phyloP scores from a whole-genome alignment of 1,284 basidiomycete species.

The Cutaneotrichosporon sp. region DNA sequence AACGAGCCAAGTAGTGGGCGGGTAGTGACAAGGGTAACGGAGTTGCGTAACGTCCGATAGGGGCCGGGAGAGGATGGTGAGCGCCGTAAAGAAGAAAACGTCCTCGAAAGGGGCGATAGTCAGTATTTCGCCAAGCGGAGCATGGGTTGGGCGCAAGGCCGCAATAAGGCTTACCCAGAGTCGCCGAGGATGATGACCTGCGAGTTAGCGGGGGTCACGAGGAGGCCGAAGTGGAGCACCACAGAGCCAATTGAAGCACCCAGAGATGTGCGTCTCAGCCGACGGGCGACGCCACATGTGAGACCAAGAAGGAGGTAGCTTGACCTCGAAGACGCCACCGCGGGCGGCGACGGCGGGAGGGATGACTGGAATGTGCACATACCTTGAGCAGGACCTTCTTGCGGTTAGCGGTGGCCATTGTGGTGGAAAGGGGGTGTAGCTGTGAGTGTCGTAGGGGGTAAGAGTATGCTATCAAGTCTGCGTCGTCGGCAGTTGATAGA shows the following conservation, averaged over 20 bases:
- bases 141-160: neutral
- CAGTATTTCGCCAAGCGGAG: neutral
- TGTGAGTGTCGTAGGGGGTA: neutral
- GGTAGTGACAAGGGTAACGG: neutral
- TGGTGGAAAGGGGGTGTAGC: constrained; percentile 7
- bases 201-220: neutral
- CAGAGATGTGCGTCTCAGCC: too few relatives aligned
- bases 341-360: too few relatives aligned
- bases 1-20: neutral
- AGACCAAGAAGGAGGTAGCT: too few relatives aligned
- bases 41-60: too few relatives aligned
- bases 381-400: constrained; percentile 90
- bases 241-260: too few relatives aligned
- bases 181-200: constrained; percentile 98
- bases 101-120: neutral
- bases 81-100: too few relatives aligned
- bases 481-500: too few relatives aligned
- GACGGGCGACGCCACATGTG: too few relatives aligned
- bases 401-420: constrained; percentile 51
- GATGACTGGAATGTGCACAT: constrained; percentile 14
- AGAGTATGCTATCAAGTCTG: too few relatives aligned
- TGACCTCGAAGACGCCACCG: too few relatives aligned
- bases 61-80: too few relatives aligned
- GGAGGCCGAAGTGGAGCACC: neutral
- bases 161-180: constrained; percentile 66